Evolutionary conservation across 2,329 filamentous ascomycete genomes (phyloP), one percentile per base, ranked within the genome.

Genomic region (Davidsoniella neocaledoniae): DNA sequence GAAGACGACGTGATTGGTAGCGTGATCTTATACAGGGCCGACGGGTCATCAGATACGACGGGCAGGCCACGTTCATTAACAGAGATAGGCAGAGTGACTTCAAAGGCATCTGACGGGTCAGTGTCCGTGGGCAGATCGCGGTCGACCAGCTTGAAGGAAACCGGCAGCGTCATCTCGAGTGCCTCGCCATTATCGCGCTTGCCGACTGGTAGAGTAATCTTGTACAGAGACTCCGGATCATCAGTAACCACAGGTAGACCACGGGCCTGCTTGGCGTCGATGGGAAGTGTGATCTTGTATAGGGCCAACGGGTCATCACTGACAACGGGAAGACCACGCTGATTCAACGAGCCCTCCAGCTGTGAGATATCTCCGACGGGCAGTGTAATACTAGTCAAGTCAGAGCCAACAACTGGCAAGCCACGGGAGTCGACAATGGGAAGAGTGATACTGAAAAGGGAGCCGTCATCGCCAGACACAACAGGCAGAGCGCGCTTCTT

Each of bases 11-110:
- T 43, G 16, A 53, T 33, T 3, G 51, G 51, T 5, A 53, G 47
- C 1, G 51, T 50, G 25, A 53, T 50, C 39, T 47, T 49, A 29
- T 47, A 50, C n/a, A 53, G 42, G 21, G 47, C 19, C n/a, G 29
- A 33, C 19, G 51, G 51, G 47, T 53, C 51, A 19, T 43, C 47
- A 21, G 42, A 47, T 4, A 52, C 36, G 21, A 52, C 50, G 16
- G 51, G 51, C 8, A 53, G 51, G 17, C 48, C 47, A 17, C 51
- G 51, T 12, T 38, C 6, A 29, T 49, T 33, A n/a, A 52, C n/a
- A 26, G 26, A 19, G 7, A 55, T 44, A 5, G 54, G 54, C 5
- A 55, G 48, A 6, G 54, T 54, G 9, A 53, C 47, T 14, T 47
- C 40, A 16, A 49, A 43, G 16, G 42, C 36, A 19, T 43, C 29